Base-by-base conservation (phyloP, 306 rosid genomes). In the Dicorynia guianensis region DNA sequence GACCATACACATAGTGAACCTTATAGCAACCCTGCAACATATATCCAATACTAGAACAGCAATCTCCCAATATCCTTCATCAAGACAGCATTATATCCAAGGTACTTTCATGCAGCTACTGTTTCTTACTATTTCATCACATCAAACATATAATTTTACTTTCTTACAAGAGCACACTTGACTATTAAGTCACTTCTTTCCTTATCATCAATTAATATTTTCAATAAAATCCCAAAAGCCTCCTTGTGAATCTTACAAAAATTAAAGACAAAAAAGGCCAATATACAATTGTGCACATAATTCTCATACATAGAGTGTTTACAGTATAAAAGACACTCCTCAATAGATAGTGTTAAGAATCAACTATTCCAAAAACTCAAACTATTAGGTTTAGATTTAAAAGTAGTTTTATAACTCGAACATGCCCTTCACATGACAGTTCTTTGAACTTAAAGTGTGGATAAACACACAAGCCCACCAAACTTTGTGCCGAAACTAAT, bases 281-380 rank as follows among this genome's bases (percentile, higher is more conserved):
- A 25, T 25, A 25, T 25, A 25, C 30, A 25, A 25, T 25, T 25
- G 30, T 25, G 30, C 30, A 25, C 30, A 25, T 25, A 18, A 67
- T 46, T 39, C 36, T 48, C 75, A 55, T 39, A 56, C 14, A 52
- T 63, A 17, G 35, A 54, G 52, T 48, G 63, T 50, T 34, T 76
- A 44, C 34, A 30, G 39, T 30, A 54, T 44, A 25, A 17, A 34
- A 83, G 70, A 80, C 63, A 46, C 50, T 70, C 64, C 54, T 13
- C 36, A 39, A 33, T 44, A 69, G 56, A 77, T 58, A 78, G 18
- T n/a, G n/a, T n/a, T n/a, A n/a, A n/a, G n/a, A n/a, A n/a, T n/a
- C n/a, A n/a, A n/a, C n/a, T n/a, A n/a, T n/a, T n/a, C n/a, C n/a
- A n/a, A n/a, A n/a, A n/a, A n/a, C n/a, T n/a, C n/a, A n/a, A n/a